Base-by-base conservation (phyloP, 2,329 filamentous ascomycete species). In the Cercospora beticola region DNA sequence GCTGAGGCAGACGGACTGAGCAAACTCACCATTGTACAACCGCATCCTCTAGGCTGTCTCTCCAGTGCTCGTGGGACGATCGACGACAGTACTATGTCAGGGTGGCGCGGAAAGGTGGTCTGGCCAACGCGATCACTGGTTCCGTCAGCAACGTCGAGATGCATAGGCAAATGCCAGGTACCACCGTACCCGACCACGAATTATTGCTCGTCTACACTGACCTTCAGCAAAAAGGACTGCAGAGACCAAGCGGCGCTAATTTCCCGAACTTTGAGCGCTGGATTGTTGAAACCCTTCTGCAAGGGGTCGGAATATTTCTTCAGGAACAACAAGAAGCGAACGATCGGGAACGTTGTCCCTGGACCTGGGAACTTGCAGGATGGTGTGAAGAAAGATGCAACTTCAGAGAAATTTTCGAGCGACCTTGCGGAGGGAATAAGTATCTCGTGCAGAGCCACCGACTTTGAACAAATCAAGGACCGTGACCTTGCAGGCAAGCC, bases 101-200 rank as follows among this genome's bases (percentile, higher is more conserved):
- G 74, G 73, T 72, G 67, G 40, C 63, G 46, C 33, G 54, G 58
- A 65, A 65, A 73, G 76, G 76, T 77, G 76, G 65, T 66, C 68
- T 58, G 73, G 62, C 46, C 67, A 31, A 57, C 64, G 49, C 62
- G 66, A 61, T 71, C 58, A 75, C 70, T 78, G 76, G 76, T 59
- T 64, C 49, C 62, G 57, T 72, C 69, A 72, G 70, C 65, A 60
- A 58, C 68, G 64, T 71, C 67, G 59, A 70, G 68, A 72, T 65
- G 74, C 70, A 74, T 64, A 66, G 58, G 62, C 68, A 70, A 73
- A 76, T 77, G 73, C 74, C 74, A 77, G 74, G 75, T 72, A 77
- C 74, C 67, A 74, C 64, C 68, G 65, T 69, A 72, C 67, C 71
- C 67, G 64, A 72, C 62, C 57, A 40, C 33, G 14, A 40, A 40